These are phyloP conservation scores for Aspergillus caelatus DNA, from an alignment of 2,329 filamentous ascomycete species.

Conservation along the genomic window DNA sequence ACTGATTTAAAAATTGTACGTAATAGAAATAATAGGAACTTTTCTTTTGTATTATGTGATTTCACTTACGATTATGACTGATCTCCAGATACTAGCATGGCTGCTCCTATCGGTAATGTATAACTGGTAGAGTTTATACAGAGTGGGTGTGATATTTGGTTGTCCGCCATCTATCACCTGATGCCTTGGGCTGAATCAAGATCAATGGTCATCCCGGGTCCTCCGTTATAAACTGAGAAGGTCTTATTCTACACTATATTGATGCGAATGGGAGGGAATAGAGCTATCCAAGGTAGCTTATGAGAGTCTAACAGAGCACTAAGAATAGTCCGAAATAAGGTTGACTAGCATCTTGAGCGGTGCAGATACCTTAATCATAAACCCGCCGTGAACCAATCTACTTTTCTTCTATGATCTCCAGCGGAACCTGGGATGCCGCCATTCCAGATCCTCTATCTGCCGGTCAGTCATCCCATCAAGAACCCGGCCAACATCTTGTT, in stretches of 20 bases:
- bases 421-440: slow-evolving; percentile 60
- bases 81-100: background rate
- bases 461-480: slow-evolving; percentile 56
- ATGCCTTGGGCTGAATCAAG: background rate
- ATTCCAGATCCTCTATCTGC: slow-evolving; percentile 64
- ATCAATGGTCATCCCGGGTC: background rate
- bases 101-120: background rate
- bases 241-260: background rate
- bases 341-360: background rate
- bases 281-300: background rate
- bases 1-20: background rate
- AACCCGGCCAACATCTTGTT: slow-evolving; percentile 58
- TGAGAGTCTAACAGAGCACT: too few relatives aligned
- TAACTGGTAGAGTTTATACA: background rate
- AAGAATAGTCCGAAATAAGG: too few relatives aligned
- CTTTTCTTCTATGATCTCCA: slow-evolving; percentile 43
- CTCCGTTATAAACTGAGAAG: background rate
- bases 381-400: background rate
- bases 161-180: background rate
- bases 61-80: background rate
- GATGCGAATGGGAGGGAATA: background rate
- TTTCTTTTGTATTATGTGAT: background rate
- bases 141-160: too few relatives aligned
- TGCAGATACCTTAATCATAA: background rate
- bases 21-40: background rate